phyloP scores from a whole-genome alignment of 768 basidiomycete genomes.

The Trametes gibbosa region DNA sequence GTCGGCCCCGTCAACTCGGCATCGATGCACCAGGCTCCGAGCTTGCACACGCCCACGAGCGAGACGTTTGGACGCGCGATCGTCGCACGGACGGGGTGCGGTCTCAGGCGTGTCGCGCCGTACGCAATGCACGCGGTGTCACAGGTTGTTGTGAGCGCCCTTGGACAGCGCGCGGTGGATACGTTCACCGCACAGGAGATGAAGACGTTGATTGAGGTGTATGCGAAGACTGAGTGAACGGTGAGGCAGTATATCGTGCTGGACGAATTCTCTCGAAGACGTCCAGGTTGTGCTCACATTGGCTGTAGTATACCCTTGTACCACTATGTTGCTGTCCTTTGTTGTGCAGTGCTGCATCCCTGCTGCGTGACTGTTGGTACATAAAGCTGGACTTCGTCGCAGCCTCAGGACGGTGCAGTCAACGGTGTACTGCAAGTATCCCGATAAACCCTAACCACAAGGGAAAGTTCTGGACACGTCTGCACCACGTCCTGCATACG shows the following conservation, averaged over 20 bases:
- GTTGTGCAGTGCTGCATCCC: background rate
- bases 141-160: background rate
- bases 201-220: background rate
- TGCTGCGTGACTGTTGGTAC: background rate
- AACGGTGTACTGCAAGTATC: background rate
- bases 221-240: slow-evolving; percentile 3
- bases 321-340: no score
- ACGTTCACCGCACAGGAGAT: slow-evolving; percentile 11
- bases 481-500: slow-evolving; percentile 4
- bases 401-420: background rate
- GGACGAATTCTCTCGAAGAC: no score
- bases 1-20: slow-evolving; percentile 24
- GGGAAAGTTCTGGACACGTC: slow-evolving; percentile 11
- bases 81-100: slow-evolving; percentile 24
- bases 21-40: slow-evolving; percentile 2
- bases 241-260: background rate
- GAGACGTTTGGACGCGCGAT: slow-evolving; percentile 21
- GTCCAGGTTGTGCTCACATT: no score
- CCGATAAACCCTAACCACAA: background rate
- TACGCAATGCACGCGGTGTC: slow-evolving; percentile 22
- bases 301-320: no score
- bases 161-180: slow-evolving; percentile 15
- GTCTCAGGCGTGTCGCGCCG: slow-evolving; percentile 18
- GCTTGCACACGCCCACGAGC: slow-evolving; percentile 16
- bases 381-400: background rate